Base-by-base conservation (phyloP, 2,329 filamentous ascomycete genomes). In the Fusarium temperatum region DNA sequence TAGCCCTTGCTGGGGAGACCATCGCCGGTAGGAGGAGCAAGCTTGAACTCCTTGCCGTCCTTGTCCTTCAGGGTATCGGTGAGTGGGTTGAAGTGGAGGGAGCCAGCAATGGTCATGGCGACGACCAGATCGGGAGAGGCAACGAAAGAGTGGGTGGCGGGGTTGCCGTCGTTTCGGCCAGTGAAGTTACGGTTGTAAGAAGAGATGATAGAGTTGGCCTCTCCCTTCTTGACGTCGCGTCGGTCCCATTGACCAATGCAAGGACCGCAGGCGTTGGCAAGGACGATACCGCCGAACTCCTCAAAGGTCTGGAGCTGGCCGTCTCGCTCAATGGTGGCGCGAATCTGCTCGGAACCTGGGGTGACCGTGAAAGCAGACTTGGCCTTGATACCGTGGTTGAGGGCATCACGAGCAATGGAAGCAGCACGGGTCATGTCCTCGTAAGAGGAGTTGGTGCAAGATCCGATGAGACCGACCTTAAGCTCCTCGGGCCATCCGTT, bases 101-200 rank as follows among this genome's bases (percentile, higher is more conserved):
- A 90, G 77, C 95, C 95, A 63, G 94, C 94, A 80, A 97, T 90
- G 69, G 92, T 91, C 87, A 98, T 86, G 76, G 95, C 95, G 61
- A 97, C 94, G 48, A 97, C 94, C 71, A 98, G 87, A 82, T 98
- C 95, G 64, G 95, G 95, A 12, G 94, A 97, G 74, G 95, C 92
- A 77, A 97, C 95, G 84, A 98, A 98, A 66, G 94, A 94, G 88
- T 97, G 95, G 58, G 95, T 98, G 63, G 94, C 94, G 45, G 95
- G 95, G 89, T 98, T 98, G 77, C 94, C 95, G 78, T 98, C 95
- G 84, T 98, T 98, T 83, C 96, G 94, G 77, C 96, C 96, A 71
- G 96, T 98, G 88, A 99, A 98, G 91, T 99, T 98, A 86, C 96
- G 95, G 93, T 99, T 99, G 92, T 98, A 99, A 35, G 96, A 98